Base-by-base conservation (phyloP, 805 yeast genomes). In the Maudiozyma turicensis region DNA sequence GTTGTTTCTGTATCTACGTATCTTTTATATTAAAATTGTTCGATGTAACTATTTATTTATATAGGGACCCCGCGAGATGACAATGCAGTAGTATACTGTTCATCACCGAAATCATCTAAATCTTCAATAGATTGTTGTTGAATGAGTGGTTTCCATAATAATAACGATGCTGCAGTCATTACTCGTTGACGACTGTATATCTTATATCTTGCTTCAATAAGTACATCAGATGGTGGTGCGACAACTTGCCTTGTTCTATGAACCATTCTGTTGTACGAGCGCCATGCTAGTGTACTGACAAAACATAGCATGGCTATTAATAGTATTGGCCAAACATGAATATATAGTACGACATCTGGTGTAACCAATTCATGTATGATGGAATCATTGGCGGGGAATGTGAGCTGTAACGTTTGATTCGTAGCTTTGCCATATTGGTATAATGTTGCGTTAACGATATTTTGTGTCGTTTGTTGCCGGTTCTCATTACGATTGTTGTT, bases 1-100 rank as follows among this genome's bases (percentile, higher is more conserved):
- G 28, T 33, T 14, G 8, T 26, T 37, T 30, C 30, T 45, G 56
- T 52, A 53, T 54, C 53, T 40, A 48, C 49, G 40, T 37, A 52
- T 34, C 42, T 50, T 48, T 31, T 45, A 26, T 32, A 45, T 35
- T n/a, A 28, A 14, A 46, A 20, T 20, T 20, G 26, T 20, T 20
- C 26, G 26, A 20, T 20, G 26, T 20, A 20, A 35, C 8, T n/a
- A 35, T 13, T 35, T 35, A 35, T 35, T 35, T 11, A 32, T 32
- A 13, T 35, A 7, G 9, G 38, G 38, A 14, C 38, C 13, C 38
- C 38, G 38, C 38, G 38, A 35, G 38, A 35, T 35, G 38, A 15
- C 38, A 35, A 35, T n/a, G 38, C 38, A 14, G 38, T 35, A 6
- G 38, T 35, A n/a, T n/a, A 35, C 14, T 9, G 13, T 15, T 35